phyloP scores from a whole-genome alignment of 176 grass and related monocot species.

The Raddia guianensis region DNA sequence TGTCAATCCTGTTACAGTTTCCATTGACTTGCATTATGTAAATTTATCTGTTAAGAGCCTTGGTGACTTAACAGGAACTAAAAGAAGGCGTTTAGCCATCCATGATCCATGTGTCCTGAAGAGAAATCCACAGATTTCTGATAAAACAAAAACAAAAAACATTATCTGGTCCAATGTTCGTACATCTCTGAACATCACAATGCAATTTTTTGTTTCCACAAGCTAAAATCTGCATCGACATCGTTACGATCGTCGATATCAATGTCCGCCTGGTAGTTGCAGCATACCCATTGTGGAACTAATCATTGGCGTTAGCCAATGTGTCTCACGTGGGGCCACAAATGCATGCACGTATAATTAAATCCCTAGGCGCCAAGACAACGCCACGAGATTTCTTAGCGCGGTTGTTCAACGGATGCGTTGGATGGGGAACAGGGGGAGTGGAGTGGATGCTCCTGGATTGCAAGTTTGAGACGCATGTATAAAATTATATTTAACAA shows the following conservation, averaged over 20 bases:
- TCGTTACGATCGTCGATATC: not conserved
- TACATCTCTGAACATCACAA: not conserved
- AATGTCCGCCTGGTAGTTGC: not conserved
- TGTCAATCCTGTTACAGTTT: not conserved
- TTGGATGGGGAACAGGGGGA: too few relatives aligned
- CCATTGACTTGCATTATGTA: not conserved
- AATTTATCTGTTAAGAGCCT: conserved; percentile 1
- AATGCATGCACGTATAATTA: too few relatives aligned
- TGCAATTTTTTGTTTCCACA: not conserved
- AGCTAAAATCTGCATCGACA: not conserved
- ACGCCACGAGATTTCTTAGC: too few relatives aligned
- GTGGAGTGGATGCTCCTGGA: too few relatives aligned
- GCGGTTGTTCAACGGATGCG: too few relatives aligned
- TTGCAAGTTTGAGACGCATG: too few relatives aligned
- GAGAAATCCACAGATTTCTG: not conserved
- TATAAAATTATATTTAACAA: not conserved
- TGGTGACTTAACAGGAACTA: not conserved
- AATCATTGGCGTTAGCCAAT: not conserved
- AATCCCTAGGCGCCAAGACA: too few relatives aligned
- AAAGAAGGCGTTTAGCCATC: not conserved
- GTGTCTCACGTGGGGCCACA: conserved; percentile 1
- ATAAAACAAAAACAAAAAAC: too few relatives aligned
- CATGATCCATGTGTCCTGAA: not conserved
- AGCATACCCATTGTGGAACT: not conserved
- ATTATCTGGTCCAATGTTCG: not conserved